Base-by-base conservation (phyloP, 805 yeast species). In the Wickerhamia fluorescens region DNA sequence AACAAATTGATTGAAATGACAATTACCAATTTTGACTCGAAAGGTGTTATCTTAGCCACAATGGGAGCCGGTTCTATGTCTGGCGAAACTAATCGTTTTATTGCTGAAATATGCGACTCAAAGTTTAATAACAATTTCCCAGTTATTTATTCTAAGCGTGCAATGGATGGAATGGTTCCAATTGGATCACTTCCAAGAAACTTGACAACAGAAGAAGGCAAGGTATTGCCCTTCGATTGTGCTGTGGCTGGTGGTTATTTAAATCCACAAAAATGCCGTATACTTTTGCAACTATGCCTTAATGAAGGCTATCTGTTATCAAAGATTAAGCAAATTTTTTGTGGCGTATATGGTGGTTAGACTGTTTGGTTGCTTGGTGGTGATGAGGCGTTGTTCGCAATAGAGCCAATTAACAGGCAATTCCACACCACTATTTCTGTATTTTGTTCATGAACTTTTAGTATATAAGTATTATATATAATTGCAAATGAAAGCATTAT, bases 111-210 rank as follows among this genome's bases (percentile, higher is more conserved):
- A 13, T 28, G 40, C 23, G 11, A 23, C 14, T 14, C 25, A 16
- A 20, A 25, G 10, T 33, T 34, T 6, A 43, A 52, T 16, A 46
- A 58, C 27, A 43, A 53, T 12, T 57, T 74, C 16, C 85, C 85
- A 2, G 62, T 77, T 2, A 61, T 78, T 2, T 77, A 73, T 45
- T 75, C 83, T 19, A 76, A 77, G 44, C 63, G 85, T 45, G 67
- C 83, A 6, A 73, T 72, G 66, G 83, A 77, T 46, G 86, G 86
- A 8, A 73, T 74, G 73, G 78, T 78, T 13, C 80, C 86, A 2
- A 56, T 51, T 5, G 76, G 70, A 3, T 53, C 61, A 10, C 38
- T 61, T n/a, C 62, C 68, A 1, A 38, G 38, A 6, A 26, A 25
- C 13, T 33, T 32, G 12, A 10, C 15, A 5, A 24, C 26, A 8